Conservation (phyloP, 228 moss, liverwort and hornwort species). For the Sphagnum magellanicum region DNA sequence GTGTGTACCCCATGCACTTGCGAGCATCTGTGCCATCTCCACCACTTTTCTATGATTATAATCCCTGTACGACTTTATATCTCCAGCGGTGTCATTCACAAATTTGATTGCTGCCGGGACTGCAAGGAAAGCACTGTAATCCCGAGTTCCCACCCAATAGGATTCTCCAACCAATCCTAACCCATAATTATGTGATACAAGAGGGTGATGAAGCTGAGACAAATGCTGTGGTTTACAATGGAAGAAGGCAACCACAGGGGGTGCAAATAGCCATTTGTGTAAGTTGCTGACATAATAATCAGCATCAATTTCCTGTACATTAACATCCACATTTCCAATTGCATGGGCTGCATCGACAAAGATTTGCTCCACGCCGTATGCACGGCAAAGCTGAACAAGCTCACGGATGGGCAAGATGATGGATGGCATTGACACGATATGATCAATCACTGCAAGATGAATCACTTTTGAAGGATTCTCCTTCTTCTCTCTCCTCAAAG, state of each 20-base stretch:
- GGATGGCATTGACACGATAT: constrained; percentile 87
- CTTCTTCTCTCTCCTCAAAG: constrained; percentile 31
- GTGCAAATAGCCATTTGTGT: constrained; percentile 91
- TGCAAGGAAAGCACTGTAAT: constrained; percentile 71
- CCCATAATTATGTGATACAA: constrained; percentile 60
- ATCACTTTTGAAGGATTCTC: constrained; percentile 44
- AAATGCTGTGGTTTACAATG: constrained; percentile 77
- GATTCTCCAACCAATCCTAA: constrained; percentile 68
- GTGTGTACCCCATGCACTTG: constrained; percentile 70
- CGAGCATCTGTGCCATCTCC: constrained; percentile 76
- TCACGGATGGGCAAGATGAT: constrained; percentile 60
- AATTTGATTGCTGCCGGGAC: constrained; percentile 77
- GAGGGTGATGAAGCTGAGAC: constrained; percentile 76
- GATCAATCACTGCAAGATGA: constrained; percentile 77
- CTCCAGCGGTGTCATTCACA: constrained; percentile 46
- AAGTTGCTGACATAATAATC: constrained; percentile 82
- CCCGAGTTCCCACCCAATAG: constrained; percentile 80
- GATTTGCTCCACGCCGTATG: constrained; percentile 65
- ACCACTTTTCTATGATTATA: constrained; percentile 64
- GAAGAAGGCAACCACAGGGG: constrained; percentile 60
- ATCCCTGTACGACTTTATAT: constrained; percentile 30
- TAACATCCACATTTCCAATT: constrained; percentile 58
- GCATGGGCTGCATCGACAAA: constrained; percentile 94
- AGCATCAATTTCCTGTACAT: constrained; percentile 66
- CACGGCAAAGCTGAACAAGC: constrained; percentile 61